Evolutionary conservation across 257 asterid genomes (phyloP).

Genomic region (Leonotis leonurus): DNA sequence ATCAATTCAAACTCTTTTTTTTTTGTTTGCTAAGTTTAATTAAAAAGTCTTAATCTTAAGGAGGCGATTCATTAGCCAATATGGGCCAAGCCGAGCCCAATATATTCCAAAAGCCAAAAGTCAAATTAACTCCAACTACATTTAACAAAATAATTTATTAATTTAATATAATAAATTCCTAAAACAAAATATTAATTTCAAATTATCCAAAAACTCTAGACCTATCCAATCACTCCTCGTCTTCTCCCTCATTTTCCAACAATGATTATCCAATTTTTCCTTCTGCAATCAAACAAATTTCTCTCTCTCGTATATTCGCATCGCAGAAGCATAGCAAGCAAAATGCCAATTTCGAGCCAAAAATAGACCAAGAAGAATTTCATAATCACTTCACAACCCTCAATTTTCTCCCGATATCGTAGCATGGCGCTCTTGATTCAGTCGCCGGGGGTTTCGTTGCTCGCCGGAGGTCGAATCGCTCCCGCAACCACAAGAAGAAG

Average conservation of each 20-base stretch:
- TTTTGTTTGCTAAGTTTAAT: no score
- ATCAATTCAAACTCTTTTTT: no score
- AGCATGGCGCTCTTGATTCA: constrained; percentile 34
- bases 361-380: not conserved
- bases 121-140: not conserved
- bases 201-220: constrained; percentile 21
- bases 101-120: not conserved
- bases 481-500: constrained; percentile 20
- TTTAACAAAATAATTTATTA: no score
- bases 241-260: constrained; percentile 12
- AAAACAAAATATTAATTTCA: not conserved
- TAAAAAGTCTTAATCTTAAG: no score
- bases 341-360: not conserved
- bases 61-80: no score
- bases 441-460: constrained; percentile 28
- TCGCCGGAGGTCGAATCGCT: constrained; percentile 17
- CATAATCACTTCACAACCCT: not conserved
- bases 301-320: constrained; percentile 37
- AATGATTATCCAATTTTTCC: constrained; percentile 12
- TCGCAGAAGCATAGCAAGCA: constrained; percentile 16
- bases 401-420: not conserved
- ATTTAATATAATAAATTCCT: not conserved
- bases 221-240: constrained; percentile 32
- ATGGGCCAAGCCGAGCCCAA: constrained; percentile 4
- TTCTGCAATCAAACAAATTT: constrained; percentile 28